These are phyloP conservation scores for Saccharomycopsis malanga DNA, from an alignment of 805 yeast species.

Conservation along the genomic window DNA sequence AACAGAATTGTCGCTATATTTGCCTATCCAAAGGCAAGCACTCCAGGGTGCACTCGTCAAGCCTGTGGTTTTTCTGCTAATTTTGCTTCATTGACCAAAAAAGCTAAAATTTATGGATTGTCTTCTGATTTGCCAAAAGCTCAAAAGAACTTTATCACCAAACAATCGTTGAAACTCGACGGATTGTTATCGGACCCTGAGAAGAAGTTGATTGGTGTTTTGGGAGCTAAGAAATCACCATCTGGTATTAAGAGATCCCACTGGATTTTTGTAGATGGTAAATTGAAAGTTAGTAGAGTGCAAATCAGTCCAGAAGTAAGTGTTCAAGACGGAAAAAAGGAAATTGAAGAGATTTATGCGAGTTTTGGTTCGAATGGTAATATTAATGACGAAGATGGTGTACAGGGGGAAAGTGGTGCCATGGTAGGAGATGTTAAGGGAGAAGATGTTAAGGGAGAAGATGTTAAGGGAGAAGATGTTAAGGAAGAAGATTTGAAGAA, in stretches of 20 bases:
- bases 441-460: constrained; percentile 2
- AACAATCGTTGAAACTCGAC: constrained; percentile 66
- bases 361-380: not conserved
- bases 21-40: constrained; percentile 87
- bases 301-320: constrained; percentile 49
- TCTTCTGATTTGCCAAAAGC: constrained; percentile 77
- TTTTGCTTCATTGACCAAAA: constrained; percentile 44
- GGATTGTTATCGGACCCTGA: constrained; percentile 66
- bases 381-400: not conserved
- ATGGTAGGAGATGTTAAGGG: not conserved
- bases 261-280: constrained; percentile 81
- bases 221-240: constrained; percentile 82
- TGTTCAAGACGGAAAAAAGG: constrained; percentile 49
- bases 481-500: not conserved
- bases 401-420: not conserved
- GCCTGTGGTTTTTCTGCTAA: constrained; percentile 81
- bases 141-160: constrained; percentile 67
- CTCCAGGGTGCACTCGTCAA: constrained; percentile 96
- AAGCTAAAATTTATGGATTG: constrained; percentile 66
- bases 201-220: constrained; percentile 54
- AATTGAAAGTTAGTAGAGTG: constrained; percentile 38
- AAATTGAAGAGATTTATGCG: constrained; percentile 38
- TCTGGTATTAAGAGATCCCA: constrained; percentile 81
- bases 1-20: constrained; percentile 47
- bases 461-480: not conserved